phyloP scores from a whole-genome alignment of 75 land plant genomes.

The Pinus taeda region DNA sequence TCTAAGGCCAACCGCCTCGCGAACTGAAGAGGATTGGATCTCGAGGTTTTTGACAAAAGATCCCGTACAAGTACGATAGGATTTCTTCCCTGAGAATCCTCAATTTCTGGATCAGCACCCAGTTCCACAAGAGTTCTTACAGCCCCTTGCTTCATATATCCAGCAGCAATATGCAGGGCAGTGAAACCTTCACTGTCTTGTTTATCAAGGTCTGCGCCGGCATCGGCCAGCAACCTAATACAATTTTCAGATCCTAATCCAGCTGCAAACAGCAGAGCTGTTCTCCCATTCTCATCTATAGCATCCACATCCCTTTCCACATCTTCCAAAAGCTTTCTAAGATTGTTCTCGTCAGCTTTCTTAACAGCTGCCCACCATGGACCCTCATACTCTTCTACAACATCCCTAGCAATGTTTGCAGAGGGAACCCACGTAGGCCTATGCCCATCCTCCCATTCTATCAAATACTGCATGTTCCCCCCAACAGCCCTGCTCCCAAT shows the following conservation, averaged over 20 bases:
- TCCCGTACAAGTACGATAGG: slow-evolving; percentile 60
- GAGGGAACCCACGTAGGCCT: slow-evolving; percentile 83
- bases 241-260: slow-evolving; percentile 83
- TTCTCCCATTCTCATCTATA: slow-evolving; percentile 70
- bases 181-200: slow-evolving; percentile 67
- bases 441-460: slow-evolving; percentile 98
- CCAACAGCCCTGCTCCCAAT: slow-evolving; percentile 76
- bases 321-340: slow-evolving; percentile 38
- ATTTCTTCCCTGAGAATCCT: slow-evolving; percentile 60
- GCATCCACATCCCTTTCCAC: slow-evolving; percentile 74
- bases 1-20: slow-evolving; percentile 73
- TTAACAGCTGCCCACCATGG: slow-evolving; percentile 96
- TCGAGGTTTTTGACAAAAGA: slow-evolving; percentile 57
- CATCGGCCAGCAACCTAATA: slow-evolving; percentile 45
- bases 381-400: slow-evolving; percentile 80
- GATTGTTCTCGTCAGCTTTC: slow-evolving; percentile 70
- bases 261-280: slow-evolving; percentile 78
- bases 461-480: slow-evolving; percentile 65
- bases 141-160: slow-evolving; percentile 63
- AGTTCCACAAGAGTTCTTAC: slow-evolving; percentile 55
- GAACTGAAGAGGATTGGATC: slow-evolving; percentile 65
- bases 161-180: slow-evolving; percentile 90
- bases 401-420: slow-evolving; percentile 69
- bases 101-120: slow-evolving; percentile 77
- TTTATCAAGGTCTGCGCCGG: slow-evolving; percentile 65